Evolutionary conservation across 1,284 basidiomycete genomes (phyloP).

Genomic region (Ganoderma sp.): DNA sequence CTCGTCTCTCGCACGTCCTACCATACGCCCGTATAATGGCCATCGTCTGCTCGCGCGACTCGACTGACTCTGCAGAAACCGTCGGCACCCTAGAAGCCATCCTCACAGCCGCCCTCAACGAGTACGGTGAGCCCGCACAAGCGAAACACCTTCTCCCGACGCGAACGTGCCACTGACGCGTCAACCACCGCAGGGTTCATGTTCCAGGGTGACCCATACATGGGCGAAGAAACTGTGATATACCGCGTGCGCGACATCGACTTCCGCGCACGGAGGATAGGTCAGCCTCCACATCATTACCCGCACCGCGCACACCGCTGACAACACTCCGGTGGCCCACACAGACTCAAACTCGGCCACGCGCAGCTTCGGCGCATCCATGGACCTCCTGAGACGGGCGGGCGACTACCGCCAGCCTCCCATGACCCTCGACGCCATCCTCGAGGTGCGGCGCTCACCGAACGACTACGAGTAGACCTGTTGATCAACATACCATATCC

Average conservation of each 20-base stretch:
- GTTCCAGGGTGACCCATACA: neutral
- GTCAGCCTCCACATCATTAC: neutral
- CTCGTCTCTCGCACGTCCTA: neutral
- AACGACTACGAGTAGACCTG: neutral
- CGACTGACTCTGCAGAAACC: neutral
- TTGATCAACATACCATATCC: slow-evolving; percentile 5
- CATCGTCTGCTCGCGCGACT: neutral
- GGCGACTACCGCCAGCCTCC: slow-evolving; percentile 8
- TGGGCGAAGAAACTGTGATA: slow-evolving; percentile 5
- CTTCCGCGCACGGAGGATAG: slow-evolving; percentile 11
- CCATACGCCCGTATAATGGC: slow-evolving; percentile 1
- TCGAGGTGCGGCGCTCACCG: slow-evolving; percentile 20
- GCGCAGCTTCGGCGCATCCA: slow-evolving; percentile 18
- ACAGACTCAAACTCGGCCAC: slow-evolving; percentile 19
- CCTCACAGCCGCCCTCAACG: slow-evolving; percentile 6
- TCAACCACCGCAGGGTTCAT: slow-evolving; percentile 8
- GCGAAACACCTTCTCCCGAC: neutral
- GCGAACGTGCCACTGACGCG: neutral
- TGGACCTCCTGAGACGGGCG: slow-evolving; percentile 1
- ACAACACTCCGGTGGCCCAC: neutral
- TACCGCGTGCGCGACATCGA: slow-evolving; percentile 20
- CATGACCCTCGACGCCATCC: neutral
- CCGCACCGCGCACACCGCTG: neutral
- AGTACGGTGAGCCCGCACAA: neutral
- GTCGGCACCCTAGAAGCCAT: neutral